phyloP scores from a whole-genome alignment of 2,329 filamentous ascomycete genomes.

The Aureobasidium sp. region DNA sequence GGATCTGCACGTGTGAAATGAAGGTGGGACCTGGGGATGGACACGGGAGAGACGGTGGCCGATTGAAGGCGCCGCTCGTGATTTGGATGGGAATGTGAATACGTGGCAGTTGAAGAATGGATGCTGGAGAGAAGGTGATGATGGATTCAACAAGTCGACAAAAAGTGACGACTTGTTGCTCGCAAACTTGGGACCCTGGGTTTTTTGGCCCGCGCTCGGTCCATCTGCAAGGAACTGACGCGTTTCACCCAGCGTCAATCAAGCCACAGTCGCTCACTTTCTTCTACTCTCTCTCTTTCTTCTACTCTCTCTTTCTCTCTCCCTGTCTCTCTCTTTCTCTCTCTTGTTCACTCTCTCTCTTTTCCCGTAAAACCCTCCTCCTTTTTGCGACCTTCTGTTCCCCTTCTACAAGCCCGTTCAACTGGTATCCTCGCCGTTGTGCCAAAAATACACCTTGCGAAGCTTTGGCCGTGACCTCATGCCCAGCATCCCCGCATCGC shows the following conservation, averaged over 20 bases:
- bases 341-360: no score
- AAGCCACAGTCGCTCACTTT: background rate
- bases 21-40: constrained; percentile 10
- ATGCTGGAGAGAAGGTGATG: background rate
- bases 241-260: background rate
- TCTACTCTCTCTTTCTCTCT: no score
- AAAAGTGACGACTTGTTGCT: constrained; percentile 4
- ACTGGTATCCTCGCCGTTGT: background rate
- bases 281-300: no score
- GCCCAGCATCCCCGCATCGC: background rate
- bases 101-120: background rate
- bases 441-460: background rate
- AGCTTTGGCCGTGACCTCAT: background rate
- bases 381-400: background rate
- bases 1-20: constrained; percentile 5
- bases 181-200: background rate
- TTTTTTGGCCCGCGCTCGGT: background rate
- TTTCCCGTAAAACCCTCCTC: background rate
- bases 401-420: background rate
- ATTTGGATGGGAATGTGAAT: no score
- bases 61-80: background rate
- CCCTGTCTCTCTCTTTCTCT: background rate
- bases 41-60: background rate
- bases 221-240: background rate
- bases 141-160: background rate